Base-by-base conservation (phyloP, 2,329 filamentous ascomycete species). In the Chaetothyriales sp. region DNA sequence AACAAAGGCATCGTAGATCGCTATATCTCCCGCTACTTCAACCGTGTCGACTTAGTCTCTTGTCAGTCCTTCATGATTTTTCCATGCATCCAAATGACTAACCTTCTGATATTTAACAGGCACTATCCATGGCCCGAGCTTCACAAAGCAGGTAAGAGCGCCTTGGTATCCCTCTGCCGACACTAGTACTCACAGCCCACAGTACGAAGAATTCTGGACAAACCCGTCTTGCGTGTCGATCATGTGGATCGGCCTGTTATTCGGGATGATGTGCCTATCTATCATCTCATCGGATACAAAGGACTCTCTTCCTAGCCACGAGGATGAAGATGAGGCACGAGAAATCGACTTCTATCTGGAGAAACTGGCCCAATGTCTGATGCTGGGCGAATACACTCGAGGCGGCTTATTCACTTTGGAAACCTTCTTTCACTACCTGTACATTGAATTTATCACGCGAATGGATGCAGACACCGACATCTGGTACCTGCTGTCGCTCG, bases 401-500 rank as follows among this genome's bases (percentile, higher is more conserved):
- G n/a, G 18, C 18, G 18, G 22, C 13, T 22, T 5, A 22, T 22
- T 18, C 19, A 22, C 44, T 18, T 22, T 22, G 22, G 44, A 46
- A 22, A 10, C 44, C 19, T 22, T 46, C n/a, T 22, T 46, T 2
- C 44, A 18, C 5, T 46, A 46, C 18, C 22, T 25, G 3, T 25
- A 25, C 22, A 25, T 25, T 25, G 77, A 80, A 56, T 74, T 76
- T 58, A 69, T 70, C 3, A 66, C 74, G 4, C 74, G 67, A 52
- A 66, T 70, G 58, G 77, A 80, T 59, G 69, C 75, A 2, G 74
- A 77, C 53, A 69, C 71, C 5, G 74, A 74, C 19, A 72, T 76
- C n/a, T 69, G 78, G 50, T 69, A 79, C 18, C 67, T 79, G 51
- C 70, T 76, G 4, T 72, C 75, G 15, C 70, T 79, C 50, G 74